Conservation (phyloP, 148 eudicot genomes). For the Arctostaphylos glauca region DNA sequence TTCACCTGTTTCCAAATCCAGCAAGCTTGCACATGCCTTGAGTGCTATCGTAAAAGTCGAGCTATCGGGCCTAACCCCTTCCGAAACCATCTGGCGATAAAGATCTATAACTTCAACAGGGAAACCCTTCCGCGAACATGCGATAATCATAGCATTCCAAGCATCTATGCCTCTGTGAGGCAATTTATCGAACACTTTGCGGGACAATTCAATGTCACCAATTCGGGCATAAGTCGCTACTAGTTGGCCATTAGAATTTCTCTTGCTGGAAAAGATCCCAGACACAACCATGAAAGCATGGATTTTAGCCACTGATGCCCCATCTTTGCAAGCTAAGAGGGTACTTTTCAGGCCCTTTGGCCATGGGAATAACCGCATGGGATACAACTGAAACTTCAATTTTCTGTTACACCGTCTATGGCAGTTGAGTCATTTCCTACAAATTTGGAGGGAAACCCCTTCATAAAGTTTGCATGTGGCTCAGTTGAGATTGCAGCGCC, state of each 20-base stretch:
- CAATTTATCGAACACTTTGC: slow-evolving; percentile 55
- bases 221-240: slow-evolving; percentile 46
- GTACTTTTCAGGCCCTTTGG: slow-evolving; percentile 34
- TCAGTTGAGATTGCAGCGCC: neutral
- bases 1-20: slow-evolving; percentile 52
- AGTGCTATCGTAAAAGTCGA: slow-evolving; percentile 65
- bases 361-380: slow-evolving; percentile 28
- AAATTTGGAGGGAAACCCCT: neutral
- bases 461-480: neutral
- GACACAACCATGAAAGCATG: slow-evolving; percentile 54
- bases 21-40: slow-evolving; percentile 60
- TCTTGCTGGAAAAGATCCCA: slow-evolving; percentile 33
- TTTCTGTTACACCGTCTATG: neutral
- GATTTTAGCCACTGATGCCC: slow-evolving; percentile 37
- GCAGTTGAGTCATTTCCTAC: neutral
- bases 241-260: slow-evolving; percentile 39
- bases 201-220: slow-evolving; percentile 46
- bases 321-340: slow-evolving; percentile 37
- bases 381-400: neutral
- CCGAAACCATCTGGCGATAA: slow-evolving; percentile 38
- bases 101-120: slow-evolving; percentile 43
- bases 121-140: slow-evolving; percentile 37
- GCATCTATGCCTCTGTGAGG: slow-evolving; percentile 50
- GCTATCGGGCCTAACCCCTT: slow-evolving; percentile 68
- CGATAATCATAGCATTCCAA: slow-evolving; percentile 69